Evolutionary conservation across 2,329 filamentous ascomycete genomes (phyloP).

Genomic region (Botrytis medusae): DNA sequence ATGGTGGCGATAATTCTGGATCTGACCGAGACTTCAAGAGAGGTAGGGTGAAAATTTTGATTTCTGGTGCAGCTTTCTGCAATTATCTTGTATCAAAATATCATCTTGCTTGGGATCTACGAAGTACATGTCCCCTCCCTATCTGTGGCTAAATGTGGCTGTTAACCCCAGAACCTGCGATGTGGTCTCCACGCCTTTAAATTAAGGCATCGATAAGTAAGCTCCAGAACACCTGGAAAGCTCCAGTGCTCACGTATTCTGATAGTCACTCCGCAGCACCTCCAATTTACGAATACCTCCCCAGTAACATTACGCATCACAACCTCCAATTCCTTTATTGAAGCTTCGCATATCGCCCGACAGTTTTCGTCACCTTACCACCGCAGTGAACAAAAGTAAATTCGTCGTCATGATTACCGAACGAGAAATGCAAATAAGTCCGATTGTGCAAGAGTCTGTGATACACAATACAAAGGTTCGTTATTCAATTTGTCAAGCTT

Average conservation of each 20-base stretch:
- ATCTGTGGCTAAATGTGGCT: conserved; percentile 7
- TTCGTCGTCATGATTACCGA: conserved; percentile 62
- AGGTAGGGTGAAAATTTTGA: neutral
- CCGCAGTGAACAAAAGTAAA: neutral
- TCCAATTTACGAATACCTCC: neutral
- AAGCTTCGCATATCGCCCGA: neutral
- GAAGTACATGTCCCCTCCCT: neutral
- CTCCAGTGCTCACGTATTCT: neutral
- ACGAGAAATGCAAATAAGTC: conserved; percentile 70
- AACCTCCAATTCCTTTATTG: neutral
- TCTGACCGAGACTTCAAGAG: neutral
- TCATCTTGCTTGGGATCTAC: neutral
- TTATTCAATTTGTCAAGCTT: neutral
- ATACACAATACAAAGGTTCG: conserved; percentile 76
- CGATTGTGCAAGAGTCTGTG: conserved; percentile 76
- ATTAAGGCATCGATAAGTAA: neutral
- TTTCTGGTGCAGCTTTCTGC: neutral
- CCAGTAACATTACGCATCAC: neutral
- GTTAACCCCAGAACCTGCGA: neutral
- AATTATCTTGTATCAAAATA: neutral
- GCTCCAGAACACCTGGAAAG: conserved; percentile 3
- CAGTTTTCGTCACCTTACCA: neutral
- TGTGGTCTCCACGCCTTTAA: neutral
- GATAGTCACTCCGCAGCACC: neutral
- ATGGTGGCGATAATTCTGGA: too few species aligned